These are phyloP conservation scores for Lentithecium fluviatile DNA, from an alignment of 495 filamentous ascomycete genomes.

Conservation along the genomic window DNA sequence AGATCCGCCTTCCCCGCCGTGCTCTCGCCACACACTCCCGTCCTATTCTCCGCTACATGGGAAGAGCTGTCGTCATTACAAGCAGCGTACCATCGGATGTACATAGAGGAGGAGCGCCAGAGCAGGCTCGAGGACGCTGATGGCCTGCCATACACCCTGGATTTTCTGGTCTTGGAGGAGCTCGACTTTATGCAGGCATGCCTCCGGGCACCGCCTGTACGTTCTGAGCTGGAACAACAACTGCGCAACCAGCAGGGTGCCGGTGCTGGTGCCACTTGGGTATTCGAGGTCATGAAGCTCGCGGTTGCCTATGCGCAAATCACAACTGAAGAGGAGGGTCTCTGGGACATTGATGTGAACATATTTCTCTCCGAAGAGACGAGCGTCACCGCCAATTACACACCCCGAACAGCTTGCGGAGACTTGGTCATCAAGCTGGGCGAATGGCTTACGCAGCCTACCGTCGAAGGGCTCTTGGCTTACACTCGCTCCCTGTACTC, in stretches of 20 bases:
- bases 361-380: constrained; percentile 94
- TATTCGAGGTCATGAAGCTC: constrained; percentile 77
- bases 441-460: constrained; percentile 73
- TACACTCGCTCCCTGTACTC: constrained; percentile 66
- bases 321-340: constrained; percentile 82
- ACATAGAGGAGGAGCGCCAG: constrained; percentile 80
- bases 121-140: constrained; percentile 87
- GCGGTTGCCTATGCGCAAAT: constrained; percentile 88
- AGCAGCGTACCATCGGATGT: constrained; percentile 71
- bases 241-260: constrained; percentile 57
- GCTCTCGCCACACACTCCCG: constrained; percentile 73
- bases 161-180: constrained; percentile 88
- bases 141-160: constrained; percentile 89
- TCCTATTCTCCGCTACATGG: constrained; percentile 83
- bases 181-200: constrained; percentile 89
- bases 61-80: constrained; percentile 73
- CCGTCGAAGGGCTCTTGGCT: constrained; percentile 70
- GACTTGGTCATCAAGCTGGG: constrained; percentile 90
- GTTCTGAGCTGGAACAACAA: constrained; percentile 76
- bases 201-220: constrained; percentile 77
- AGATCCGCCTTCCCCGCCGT: constrained; percentile 76
- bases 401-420: constrained; percentile 84
- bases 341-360: constrained; percentile 96
- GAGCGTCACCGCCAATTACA: constrained; percentile 94
- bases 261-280: constrained; percentile 61